A percentile compares a stretch with the other conserved stretches of the same genome.
Conservation (phyloP, 345 rosid species). For the Anastatica hierochuntica region DNA sequence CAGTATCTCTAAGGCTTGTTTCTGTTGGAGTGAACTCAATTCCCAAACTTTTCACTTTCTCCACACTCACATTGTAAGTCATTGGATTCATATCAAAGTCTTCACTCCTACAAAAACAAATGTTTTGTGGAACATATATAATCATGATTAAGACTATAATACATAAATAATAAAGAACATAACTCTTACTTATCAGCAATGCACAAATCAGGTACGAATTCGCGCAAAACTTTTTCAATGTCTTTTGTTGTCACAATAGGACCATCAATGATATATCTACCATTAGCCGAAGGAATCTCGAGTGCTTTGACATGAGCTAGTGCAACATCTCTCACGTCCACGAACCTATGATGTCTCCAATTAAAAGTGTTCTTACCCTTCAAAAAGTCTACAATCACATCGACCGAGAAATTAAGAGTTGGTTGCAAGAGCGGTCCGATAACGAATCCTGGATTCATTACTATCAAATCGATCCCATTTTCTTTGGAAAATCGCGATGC, state of each 20-base stretch:
- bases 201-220: background rate
- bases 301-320: background rate
- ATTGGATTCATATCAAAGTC: background rate
- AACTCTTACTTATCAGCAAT: background rate
- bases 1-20: constrained; percentile 22
- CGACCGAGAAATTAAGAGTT: constrained; percentile 9
- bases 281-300: background rate
- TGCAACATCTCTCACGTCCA: background rate
- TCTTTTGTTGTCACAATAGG: background rate
- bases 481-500: constrained; percentile 31
- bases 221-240: background rate
- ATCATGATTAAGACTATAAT: background rate
- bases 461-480: constrained; percentile 29
- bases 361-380: constrained; percentile 9
- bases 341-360: background rate
- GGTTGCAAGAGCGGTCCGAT: constrained; percentile 34
- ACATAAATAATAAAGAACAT: background rate
- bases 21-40: constrained; percentile 23
- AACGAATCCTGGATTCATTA: constrained; percentile 29
- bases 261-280: background rate
- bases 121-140: no score
- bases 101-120: background rate
- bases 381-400: constrained; percentile 10
- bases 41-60: constrained; percentile 35
- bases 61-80: background rate